Percentiles rank a stretch among this genome's conserved stretches.
phyloP scores from a whole-genome alignment of 176 grass and related monocot genomes.

The Bromus sterilis region DNA sequence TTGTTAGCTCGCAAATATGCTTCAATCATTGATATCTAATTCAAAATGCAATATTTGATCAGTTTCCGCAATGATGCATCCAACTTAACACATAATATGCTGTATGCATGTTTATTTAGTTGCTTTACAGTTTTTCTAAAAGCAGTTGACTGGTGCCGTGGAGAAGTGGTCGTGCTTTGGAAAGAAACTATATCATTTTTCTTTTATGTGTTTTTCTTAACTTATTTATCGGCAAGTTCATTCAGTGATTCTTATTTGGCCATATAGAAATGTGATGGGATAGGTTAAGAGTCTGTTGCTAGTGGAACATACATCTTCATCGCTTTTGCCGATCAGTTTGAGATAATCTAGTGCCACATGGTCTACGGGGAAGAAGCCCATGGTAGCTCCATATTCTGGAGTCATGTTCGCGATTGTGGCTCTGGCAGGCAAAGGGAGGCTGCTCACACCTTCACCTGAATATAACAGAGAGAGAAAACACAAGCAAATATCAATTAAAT shows the following conservation, averaged over 20 bases:
- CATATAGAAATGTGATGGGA: neutral
- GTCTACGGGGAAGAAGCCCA: conserved; percentile 97
- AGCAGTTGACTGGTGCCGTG: neutral
- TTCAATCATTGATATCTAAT: conserved; percentile 94
- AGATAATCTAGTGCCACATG: conserved; percentile 81
- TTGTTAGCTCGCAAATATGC: conserved; percentile 81
- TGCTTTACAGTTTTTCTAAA: neutral
- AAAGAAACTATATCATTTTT: neutral
- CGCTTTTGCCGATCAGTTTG: conserved; percentile 72
- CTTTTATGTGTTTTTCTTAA: neutral
- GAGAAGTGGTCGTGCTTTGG: neutral
- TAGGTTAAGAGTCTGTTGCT: neutral
- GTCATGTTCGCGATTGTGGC: conserved; percentile 98
- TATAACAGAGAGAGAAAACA: neutral
- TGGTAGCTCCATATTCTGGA: conserved; percentile 91
- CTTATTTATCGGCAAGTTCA: no score
- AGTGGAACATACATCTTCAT: conserved; percentile 55
- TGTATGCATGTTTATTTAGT: neutral
- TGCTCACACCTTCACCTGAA: conserved; percentile 84
- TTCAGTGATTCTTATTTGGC: conserved; percentile 7
- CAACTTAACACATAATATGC: neutral
- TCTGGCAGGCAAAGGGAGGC: conserved; percentile 69
- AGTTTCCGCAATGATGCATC: neutral
- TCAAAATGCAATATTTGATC: conserved; percentile 5
- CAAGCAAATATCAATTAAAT: neutral